Evolutionary conservation across 208 protist genomes (phyloP), one percentile per base, ranked within the genome.

Genomic region (Trypanosoma brucei): DNA sequence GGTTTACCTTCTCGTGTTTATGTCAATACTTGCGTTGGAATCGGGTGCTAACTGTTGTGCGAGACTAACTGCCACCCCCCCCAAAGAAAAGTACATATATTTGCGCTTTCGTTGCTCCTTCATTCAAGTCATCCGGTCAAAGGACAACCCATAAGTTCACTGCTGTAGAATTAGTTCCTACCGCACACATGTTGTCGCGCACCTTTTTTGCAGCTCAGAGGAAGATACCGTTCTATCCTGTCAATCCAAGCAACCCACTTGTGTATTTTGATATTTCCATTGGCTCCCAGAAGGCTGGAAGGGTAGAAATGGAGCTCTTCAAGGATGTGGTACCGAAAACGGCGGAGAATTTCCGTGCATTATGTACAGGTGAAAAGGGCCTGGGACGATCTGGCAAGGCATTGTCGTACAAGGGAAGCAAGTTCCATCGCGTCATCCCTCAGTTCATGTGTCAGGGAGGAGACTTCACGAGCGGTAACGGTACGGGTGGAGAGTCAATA

Each of bases 401-500:
- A 30, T 83, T 98, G 8, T 92, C 95, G 68, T 99, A 86, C 86
- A 98, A 99, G 76, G 96, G 95, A 37, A 89, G 66, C 69, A 79
- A 59, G 22, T 99, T 99, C 81, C 97, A 99, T 70, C 87, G 97
- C 55, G 79, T 98, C 34, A 98, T 99, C 59, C 83, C 86, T 14
- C 72, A 85, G 65, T 96, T 96, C 70, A 94, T 96, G 87, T 75
- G 89, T 58, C 97, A 99, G 75, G 97, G 95, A 51, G 97, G 97
- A 60, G 97, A 99, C 76, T 98, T 98, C 79, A 98, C 93, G 22
- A 78, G 71, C 42, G 80, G 78, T 31, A 90, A 98, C 74, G 96
- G 96, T 44, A 96, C 79, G 11, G 96, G 95, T 61, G 92, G 93
- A 36, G 83, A 96, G 63, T 96, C 88, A 35, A 97, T 98, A 61